Evolutionary conservation across 1,139 yeast species (phyloP).

Genomic region (Yamadazyma sp.): DNA sequence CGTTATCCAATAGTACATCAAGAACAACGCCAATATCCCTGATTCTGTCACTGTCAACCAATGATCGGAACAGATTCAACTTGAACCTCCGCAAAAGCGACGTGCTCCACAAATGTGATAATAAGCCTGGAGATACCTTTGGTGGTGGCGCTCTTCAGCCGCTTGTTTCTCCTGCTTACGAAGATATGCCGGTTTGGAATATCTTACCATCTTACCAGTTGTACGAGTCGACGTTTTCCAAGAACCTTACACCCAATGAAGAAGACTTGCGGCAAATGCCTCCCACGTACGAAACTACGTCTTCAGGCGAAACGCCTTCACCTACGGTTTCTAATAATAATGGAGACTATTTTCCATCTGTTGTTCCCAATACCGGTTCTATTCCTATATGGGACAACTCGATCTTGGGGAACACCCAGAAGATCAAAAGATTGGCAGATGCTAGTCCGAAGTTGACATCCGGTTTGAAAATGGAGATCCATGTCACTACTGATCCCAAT

Average conservation of each 20-base stretch:
- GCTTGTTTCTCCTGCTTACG: conserved; percentile 16
- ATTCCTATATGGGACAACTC: conserved; percentile 36
- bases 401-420: conserved; percentile 43
- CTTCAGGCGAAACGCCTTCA: neutral
- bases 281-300: conserved; percentile 30
- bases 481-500: conserved; percentile 38
- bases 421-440: conserved; percentile 34
- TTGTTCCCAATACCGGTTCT: neutral
- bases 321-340: neutral
- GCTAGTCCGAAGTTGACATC: conserved; percentile 25
- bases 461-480: conserved; percentile 31
- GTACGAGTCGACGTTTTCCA: conserved; percentile 40
- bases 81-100: conserved; percentile 2
- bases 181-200: conserved; percentile 25
- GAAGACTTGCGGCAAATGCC: conserved; percentile 36
- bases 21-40: neutral
- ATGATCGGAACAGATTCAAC: conserved; percentile 6
- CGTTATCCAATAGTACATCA: neutral
- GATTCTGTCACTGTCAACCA: neutral
- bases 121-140: neutral
- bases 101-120: neutral
- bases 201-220: conserved; percentile 46
- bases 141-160: conserved; percentile 9
- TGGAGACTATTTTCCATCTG: neutral
- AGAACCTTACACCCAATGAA: conserved; percentile 32